Percentiles rank a stretch among this genome's conserved stretches.
Conservation (phyloP, 441 rosid species). For the Sinapis alba region DNA sequence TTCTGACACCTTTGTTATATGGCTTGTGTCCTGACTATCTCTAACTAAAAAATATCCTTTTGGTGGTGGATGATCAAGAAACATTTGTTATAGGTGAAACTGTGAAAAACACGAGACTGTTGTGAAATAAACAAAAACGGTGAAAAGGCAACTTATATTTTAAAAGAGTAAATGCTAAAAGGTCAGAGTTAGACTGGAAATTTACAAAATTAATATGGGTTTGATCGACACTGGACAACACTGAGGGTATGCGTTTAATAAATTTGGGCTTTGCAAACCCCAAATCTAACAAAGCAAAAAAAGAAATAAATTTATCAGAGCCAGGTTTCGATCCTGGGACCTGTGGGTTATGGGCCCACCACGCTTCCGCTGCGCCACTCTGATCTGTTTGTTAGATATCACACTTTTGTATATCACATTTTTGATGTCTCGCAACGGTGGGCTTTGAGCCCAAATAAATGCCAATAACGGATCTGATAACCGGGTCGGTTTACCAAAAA, state of each 20-base stretch:
- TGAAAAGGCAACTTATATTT: background rate
- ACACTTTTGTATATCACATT: too few relatives aligned
- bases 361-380: slow-evolving; percentile 98
- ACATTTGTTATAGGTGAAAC: background rate
- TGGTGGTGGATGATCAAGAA: background rate
- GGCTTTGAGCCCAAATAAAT: slow-evolving; percentile 22
- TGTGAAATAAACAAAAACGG: background rate
- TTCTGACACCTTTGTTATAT: background rate
- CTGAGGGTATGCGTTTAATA: background rate
- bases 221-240: background rate
- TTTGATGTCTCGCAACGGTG: background rate
- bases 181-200: background rate
- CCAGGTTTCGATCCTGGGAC: slow-evolving; percentile 95
- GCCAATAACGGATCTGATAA: slow-evolving; percentile 7
- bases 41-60: background rate
- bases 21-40: background rate
- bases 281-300: too few relatives aligned
- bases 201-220: background rate
- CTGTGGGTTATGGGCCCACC: slow-evolving; percentile 99
- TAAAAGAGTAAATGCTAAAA: background rate
- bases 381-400: slow-evolving; percentile 28
- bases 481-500: slow-evolving; percentile 30
- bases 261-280: background rate
- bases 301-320: slow-evolving; percentile 45
- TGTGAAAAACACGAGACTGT: background rate